Percentiles rank a stretch among this genome's conserved stretches.
Evolutionary conservation across 2,329 filamentous ascomycete species (phyloP).

Genomic region (Botryotinia calthae): DNA sequence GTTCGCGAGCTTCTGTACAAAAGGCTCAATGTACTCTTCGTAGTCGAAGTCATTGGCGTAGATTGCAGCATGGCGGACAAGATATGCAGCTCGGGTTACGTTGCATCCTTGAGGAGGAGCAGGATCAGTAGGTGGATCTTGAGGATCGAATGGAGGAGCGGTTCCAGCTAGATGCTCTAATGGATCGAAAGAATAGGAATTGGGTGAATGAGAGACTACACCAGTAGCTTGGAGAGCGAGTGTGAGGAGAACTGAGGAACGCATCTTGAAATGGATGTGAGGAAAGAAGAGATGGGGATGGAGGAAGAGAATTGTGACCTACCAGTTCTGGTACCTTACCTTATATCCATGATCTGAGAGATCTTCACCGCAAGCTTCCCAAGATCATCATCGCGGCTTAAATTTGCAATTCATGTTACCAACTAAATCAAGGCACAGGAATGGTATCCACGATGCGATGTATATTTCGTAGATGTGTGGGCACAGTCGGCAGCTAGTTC

Average conservation of each 20-base stretch:
- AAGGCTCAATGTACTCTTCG: constrained; percentile 50
- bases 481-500: background rate
- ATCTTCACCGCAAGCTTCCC: background rate
- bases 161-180: constrained; percentile 50
- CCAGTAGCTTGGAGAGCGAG: constrained; percentile 12
- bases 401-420: background rate
- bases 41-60: constrained; percentile 53
- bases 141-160: constrained; percentile 49
- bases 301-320: background rate
- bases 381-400: background rate
- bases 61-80: constrained; percentile 51
- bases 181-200: constrained; percentile 46
- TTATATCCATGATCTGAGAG: constrained; percentile 14
- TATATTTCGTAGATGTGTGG: background rate
- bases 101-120: constrained; percentile 50
- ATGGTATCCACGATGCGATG: background rate
- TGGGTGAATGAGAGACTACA: constrained; percentile 24
- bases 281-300: background rate
- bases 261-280: constrained; percentile 11
- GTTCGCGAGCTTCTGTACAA: constrained; percentile 49
- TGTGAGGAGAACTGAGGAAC: constrained; percentile 14
- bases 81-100: constrained; percentile 48
- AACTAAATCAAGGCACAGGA: constrained; percentile 17
- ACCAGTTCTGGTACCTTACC: constrained; percentile 5
- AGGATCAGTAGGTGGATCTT: constrained; percentile 47